Evolutionary conservation across 2,329 filamentous ascomycete genomes (phyloP).

Genomic region (Colletotrichum lentis): DNA sequence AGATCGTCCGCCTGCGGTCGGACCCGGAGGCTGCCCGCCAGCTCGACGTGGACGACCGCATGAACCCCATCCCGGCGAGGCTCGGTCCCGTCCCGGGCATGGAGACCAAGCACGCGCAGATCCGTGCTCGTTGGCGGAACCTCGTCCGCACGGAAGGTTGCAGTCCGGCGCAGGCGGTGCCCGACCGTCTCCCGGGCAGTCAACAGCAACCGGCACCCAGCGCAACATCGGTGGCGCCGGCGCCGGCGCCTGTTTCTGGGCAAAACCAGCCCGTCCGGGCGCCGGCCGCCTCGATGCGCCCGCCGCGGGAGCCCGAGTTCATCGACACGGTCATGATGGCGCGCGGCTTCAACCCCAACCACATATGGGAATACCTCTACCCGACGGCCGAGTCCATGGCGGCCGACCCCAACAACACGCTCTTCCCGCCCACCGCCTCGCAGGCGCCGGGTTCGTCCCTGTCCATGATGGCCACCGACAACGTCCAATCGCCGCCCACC

Average conservation of each 20-base stretch:
- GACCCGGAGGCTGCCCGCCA: constrained; percentile 59
- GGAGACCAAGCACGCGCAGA: constrained; percentile 56
- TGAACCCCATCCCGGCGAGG: constrained; percentile 53
- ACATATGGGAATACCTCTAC: constrained; percentile 38
- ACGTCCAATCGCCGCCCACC: neutral
- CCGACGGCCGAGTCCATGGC: constrained; percentile 32
- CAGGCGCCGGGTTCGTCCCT: constrained; percentile 10
- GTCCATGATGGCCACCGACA: constrained; percentile 13
- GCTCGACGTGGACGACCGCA: constrained; percentile 59
- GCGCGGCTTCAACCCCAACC: constrained; percentile 23
- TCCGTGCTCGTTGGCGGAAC: constrained; percentile 60
- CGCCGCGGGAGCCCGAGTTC: constrained; percentile 18
- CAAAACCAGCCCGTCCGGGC: constrained; percentile 2
- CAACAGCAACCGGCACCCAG: constrained; percentile 4
- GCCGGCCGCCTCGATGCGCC: neutral
- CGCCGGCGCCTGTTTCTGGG: neutral
- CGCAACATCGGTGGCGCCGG: neutral
- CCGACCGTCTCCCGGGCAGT: too few relatives aligned
- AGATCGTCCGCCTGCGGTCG: constrained; percentile 58
- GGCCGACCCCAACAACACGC: constrained; percentile 30
- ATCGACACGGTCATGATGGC: constrained; percentile 38
- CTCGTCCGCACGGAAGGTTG: constrained; percentile 52
- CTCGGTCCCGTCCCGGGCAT: constrained; percentile 59
- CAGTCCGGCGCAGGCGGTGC: constrained; percentile 41
- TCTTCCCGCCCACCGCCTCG: constrained; percentile 15